Conservation (phyloP, 352 stramenopile genomes). For the Blastocystis sp. region DNA sequence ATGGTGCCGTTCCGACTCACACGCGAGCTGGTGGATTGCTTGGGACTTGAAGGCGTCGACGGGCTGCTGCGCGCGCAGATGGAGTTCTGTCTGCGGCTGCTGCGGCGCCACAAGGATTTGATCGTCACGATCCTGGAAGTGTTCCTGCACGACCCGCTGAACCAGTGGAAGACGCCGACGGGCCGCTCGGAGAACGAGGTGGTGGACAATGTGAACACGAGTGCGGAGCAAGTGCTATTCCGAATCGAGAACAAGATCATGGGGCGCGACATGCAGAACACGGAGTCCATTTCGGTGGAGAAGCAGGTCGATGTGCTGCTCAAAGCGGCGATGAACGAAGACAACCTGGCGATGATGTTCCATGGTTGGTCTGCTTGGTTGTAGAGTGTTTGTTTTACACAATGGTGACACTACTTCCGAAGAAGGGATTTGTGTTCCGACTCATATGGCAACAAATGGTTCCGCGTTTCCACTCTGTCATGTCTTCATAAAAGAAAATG, state of each 20-base stretch:
- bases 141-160: slow-evolving; percentile 97
- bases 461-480: neutral
- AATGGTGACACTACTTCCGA: neutral
- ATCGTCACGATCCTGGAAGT: slow-evolving; percentile 97
- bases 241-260: slow-evolving; percentile 96
- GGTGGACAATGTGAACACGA: slow-evolving; percentile 78
- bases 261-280: slow-evolving; percentile 88
- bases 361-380: slow-evolving; percentile 92
- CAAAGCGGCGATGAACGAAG: slow-evolving; percentile 87
- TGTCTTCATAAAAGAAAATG: neutral
- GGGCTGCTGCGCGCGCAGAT: slow-evolving; percentile 90
- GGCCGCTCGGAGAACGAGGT: slow-evolving; percentile 80
- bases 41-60: slow-evolving; percentile 91
- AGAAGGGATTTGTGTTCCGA: neutral
- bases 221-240: slow-evolving; percentile 85
- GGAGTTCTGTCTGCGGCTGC: slow-evolving; percentile 84
- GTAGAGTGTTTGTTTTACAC: slow-evolving; percentile 73
- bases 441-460: neutral
- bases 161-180: slow-evolving; percentile 91
- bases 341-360: slow-evolving; percentile 92
- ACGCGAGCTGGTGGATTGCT: slow-evolving; percentile 96
- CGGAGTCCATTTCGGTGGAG: slow-evolving; percentile 91
- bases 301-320: slow-evolving; percentile 96
- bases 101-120: slow-evolving; percentile 86
- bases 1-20: slow-evolving; percentile 95